Conservation (phyloP, 495 filamentous ascomycete genomes). For the Penicillium psychrofluorescens region DNA sequence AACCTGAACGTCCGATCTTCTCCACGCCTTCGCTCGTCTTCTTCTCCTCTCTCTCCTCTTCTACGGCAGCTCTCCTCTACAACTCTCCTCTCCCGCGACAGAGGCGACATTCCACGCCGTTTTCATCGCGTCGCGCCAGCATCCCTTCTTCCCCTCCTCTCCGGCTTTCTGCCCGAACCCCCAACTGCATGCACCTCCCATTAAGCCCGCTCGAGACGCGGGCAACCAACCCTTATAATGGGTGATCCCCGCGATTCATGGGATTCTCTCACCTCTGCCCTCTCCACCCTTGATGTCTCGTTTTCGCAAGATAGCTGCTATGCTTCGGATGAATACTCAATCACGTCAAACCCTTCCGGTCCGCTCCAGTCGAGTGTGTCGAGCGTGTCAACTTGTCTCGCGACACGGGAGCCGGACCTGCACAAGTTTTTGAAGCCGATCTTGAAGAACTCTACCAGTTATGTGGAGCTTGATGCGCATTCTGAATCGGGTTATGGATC, state of each 20-base stretch:
- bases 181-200: constrained; percentile 1
- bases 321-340: constrained; percentile 38
- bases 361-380: constrained; percentile 15
- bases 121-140: constrained; percentile 17
- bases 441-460: constrained; percentile 28
- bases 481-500: constrained; percentile 40
- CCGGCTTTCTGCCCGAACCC: background rate
- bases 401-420: constrained; percentile 11
- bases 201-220: background rate
- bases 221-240: constrained; percentile 15
- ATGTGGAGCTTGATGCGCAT: constrained; percentile 13
- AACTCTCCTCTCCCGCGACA: no score
- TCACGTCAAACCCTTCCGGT: constrained; percentile 23
- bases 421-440: constrained; percentile 32
- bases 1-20: constrained; percentile 4
- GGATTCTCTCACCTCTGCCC: constrained; percentile 38
- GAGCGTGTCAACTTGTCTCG: constrained; percentile 10
- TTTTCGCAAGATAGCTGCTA: constrained; percentile 41
- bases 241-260: constrained; percentile 28
- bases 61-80: background rate
- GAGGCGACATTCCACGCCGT: constrained; percentile 11
- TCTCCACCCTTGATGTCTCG: constrained; percentile 34
- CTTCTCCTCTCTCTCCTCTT: background rate
- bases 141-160: constrained; percentile 2
- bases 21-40: constrained; percentile 1